These are phyloP conservation scores for Starmerella stellata DNA, from an alignment of 805 yeast species.

Conservation along the genomic window DNA sequence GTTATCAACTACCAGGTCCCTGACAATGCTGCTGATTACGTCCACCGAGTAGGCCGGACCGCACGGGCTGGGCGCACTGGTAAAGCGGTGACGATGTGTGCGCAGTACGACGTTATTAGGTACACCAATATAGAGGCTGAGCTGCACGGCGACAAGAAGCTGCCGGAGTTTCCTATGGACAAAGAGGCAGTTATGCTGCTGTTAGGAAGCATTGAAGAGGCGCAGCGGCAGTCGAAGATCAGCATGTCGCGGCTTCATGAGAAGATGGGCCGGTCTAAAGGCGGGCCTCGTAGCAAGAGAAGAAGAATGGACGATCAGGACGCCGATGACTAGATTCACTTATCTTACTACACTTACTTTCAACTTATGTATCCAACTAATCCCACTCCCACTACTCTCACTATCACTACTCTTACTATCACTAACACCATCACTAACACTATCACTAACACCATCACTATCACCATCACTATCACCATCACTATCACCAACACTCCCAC, in stretches of 20 bases:
- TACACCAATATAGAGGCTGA: slow-evolving; percentile 79
- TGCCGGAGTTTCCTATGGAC: slow-evolving; percentile 68
- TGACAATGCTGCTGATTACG: slow-evolving; percentile 73
- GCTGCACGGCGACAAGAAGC: slow-evolving; percentile 44
- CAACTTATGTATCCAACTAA: neutral
- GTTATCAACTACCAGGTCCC: slow-evolving; percentile 91
- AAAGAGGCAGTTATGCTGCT: slow-evolving; percentile 58
- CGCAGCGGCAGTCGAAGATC: slow-evolving; percentile 73
- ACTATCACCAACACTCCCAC: no score
- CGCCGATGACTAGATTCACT: slow-evolving; percentile 24
- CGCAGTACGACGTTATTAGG: slow-evolving; percentile 86
- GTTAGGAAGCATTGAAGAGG: slow-evolving; percentile 77
- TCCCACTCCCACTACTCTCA: no score
- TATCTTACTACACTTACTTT: neutral
- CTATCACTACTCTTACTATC: no score
- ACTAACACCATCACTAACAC: no score
- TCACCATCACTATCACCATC: no score
- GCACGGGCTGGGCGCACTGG: slow-evolving; percentile 96
- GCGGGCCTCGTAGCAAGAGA: slow-evolving; percentile 26
- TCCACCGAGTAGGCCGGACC: slow-evolving; percentile 91
- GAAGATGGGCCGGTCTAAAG: slow-evolving; percentile 22
- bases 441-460: no score
- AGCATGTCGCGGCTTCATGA: slow-evolving; percentile 53
- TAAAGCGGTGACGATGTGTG: slow-evolving; percentile 67
- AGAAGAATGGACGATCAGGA: slow-evolving; percentile 31